Base-by-base conservation (phyloP, 768 basidiomycete genomes). In the Chlorophyllum brunneum region DNA sequence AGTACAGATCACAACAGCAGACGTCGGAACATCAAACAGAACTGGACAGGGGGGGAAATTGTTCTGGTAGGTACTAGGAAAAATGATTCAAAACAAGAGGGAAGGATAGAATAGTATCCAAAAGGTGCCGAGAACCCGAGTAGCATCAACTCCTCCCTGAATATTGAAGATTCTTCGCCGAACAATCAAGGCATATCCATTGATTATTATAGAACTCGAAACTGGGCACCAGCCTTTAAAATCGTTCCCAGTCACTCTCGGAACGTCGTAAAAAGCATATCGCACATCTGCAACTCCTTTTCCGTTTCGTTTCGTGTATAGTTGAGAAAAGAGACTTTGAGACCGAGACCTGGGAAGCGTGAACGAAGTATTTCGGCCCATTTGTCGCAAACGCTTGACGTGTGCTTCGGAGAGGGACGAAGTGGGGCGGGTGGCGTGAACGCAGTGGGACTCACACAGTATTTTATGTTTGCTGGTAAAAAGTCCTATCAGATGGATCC, bases 371-470 rank as follows among this genome's bases (percentile, higher is more conserved):
- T 4, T 24, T 30, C 42, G 9, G 37, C 33, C 44, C 51, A 34
- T 20, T 30, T 46, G 44, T 38, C 43, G 27, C 29, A 24, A 39
- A 45, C 44, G 36, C 24, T 30, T 23, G 51, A 52, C 34, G 13
- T 2, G 27, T 30, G 51, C 51, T 31, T 34, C 20, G 22, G 44
- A 38, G 26, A 16, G 36, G 16, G 27, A 27, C 20, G 43, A n/a
- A n/a, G n/a, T n/a, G 26, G 43, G 43, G 43, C 51, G 27, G 27
- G 24, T 37, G 43, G 44, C 51, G 36, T 45, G 34, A 38, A 46
- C 23, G 43, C 51, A 46, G 51, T 46, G 36, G 43, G 50, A 40
- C 44, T 23, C 29, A 39, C 44, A 46, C 22, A 39, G 43, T 18
- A 31, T 36, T 26, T n/a, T 44, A 15, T 39, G 18, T 39, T 43